Evolutionary conservation across 2,329 filamentous ascomycete species (phyloP).

Genomic region (Colletotrichum sp.): DNA sequence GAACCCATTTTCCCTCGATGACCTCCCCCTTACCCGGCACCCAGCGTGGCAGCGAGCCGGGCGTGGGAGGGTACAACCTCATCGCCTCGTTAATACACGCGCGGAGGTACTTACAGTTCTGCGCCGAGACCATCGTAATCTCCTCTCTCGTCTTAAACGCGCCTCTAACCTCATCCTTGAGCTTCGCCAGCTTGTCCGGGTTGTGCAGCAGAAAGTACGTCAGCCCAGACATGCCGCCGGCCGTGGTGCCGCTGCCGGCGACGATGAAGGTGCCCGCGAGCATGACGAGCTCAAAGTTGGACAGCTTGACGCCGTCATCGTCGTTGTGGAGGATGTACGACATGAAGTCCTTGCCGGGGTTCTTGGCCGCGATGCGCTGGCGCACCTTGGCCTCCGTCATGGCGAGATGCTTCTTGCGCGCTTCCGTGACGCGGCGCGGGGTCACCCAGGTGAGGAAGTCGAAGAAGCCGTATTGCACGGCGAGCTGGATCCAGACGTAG

Average conservation of each 20-base stretch:
- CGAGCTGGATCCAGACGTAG: conserved; percentile 1
- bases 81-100: background rate
- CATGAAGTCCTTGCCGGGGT: conserved; percentile 1
- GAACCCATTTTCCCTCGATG: background rate
- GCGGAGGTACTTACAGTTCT: background rate
- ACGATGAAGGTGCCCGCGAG: background rate
- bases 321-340: background rate
- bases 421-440: background rate
- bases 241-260: background rate
- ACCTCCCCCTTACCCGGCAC: background rate
- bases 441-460: background rate
- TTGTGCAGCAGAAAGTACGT: background rate
- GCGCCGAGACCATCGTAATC: background rate
- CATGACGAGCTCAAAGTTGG: background rate
- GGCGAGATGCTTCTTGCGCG: background rate
- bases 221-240: background rate
- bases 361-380: background rate
- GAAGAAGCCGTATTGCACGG: background rate
- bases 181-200: background rate
- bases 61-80: background rate
- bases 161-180: background rate
- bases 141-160: background rate
- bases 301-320: background rate
- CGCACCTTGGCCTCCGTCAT: background rate
- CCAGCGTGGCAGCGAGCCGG: background rate